phyloP scores from a whole-genome alignment of 176 grass and related monocot species.

The Rhynchospora pubera region DNA sequence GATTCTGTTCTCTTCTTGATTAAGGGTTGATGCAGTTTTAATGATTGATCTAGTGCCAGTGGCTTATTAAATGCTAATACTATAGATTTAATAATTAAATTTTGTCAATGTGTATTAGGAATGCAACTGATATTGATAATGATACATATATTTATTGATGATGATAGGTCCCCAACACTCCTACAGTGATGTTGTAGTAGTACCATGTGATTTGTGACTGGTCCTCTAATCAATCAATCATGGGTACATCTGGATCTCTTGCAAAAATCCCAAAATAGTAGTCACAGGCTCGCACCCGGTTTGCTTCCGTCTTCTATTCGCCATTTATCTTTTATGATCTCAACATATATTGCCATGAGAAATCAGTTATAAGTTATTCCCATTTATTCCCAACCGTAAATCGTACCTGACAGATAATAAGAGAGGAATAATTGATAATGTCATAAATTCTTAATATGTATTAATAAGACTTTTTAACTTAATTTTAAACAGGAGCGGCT shows the following conservation, averaged over 20 bases:
- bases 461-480: too few species aligned
- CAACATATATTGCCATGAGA: not conserved
- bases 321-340: not conserved
- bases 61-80: too few species aligned
- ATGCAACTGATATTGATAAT: not conserved
- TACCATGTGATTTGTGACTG: not conserved
- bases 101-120: not conserved
- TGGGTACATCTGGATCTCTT: not conserved
- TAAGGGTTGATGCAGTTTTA: not conserved
- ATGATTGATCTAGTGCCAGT: conserved; percentile 4
- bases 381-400: not conserved
- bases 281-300: not conserved
- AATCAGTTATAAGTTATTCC: not conserved
- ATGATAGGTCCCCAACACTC: not conserved
- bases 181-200: not conserved
- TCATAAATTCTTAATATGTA: too few species aligned
- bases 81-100: not conserved
- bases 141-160: not conserved
- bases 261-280: not conserved
- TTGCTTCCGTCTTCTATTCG: not conserved
- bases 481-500: too few species aligned
- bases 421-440: too few species aligned
- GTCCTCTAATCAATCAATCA: not conserved
- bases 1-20: not conserved
- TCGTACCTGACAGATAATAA: too few species aligned